Conservation (phyloP, 768 basidiomycete species). For the Serpula lacrymans region DNA sequence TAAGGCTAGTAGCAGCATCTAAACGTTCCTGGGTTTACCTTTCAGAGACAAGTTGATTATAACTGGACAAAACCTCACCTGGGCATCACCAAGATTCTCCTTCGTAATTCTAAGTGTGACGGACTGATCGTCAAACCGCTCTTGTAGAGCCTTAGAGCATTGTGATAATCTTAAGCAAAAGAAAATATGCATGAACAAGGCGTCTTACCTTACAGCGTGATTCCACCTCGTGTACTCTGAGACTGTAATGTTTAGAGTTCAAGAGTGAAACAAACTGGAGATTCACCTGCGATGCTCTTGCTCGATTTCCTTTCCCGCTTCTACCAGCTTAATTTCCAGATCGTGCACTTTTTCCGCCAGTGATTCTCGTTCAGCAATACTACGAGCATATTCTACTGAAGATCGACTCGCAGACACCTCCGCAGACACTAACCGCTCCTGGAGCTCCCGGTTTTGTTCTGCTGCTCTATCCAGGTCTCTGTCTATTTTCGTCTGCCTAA, state of each 20-base stretch:
- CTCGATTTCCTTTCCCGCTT: conserved; percentile 16
- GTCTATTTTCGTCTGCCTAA: conserved; percentile 17
- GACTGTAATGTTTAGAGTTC: conserved; percentile 1
- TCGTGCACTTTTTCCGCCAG: too few species aligned
- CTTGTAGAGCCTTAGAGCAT: conserved; percentile 43
- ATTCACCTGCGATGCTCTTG: conserved; percentile 23
- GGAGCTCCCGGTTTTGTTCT: conserved; percentile 22
- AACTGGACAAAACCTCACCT: conserved; percentile 26
- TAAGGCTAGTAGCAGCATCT: conserved; percentile 13
- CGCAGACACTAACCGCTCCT: conserved; percentile 23
- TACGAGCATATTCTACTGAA: conserved; percentile 18
- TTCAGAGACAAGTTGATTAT: not conserved
- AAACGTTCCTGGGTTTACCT: conserved; percentile 28
- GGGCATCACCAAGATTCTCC: conserved; percentile 51
- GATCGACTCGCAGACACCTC: conserved; percentile 20
- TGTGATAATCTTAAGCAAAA: too few species aligned
- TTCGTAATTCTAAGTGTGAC: conserved; percentile 51
- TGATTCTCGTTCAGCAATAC: conserved; percentile 25
- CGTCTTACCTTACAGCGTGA: too few species aligned
- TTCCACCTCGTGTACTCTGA: too few species aligned
- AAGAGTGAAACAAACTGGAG: not conserved
- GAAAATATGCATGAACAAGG: too few species aligned
- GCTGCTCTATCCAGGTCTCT: conserved; percentile 13
- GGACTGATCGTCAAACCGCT: conserved; percentile 57
- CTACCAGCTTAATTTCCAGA: conserved; percentile 1